Base-by-base conservation (phyloP, 2,329 filamentous ascomycete species). In the Incumbomyces delicatus region DNA sequence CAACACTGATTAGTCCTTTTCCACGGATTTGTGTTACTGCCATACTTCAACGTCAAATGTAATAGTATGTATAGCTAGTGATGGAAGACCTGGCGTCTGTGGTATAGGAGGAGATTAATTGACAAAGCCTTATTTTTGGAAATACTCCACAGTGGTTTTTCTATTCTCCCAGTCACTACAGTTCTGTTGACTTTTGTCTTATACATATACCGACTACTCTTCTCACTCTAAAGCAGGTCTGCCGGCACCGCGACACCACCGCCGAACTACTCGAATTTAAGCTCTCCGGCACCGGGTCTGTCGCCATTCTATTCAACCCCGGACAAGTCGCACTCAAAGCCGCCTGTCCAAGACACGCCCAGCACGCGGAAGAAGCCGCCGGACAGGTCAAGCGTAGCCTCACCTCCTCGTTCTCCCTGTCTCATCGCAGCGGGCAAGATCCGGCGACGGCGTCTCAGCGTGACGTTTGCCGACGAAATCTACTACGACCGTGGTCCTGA, bases 151-250 rank as follows among this genome's bases (percentile, higher is more conserved):
- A 27, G 5, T 27, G n/a, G n/a, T 14, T 22, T 12, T 43, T 34
- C 14, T n/a, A n/a, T n/a, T n/a, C 10, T 20, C 22, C 20, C 41
- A 6, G 17, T 36, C 36, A 3, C n/a, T n/a, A 20, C 8, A 12
- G 14, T 27, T 35, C 36, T 13, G n/a, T 33, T 44, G 41, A 44
- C 33, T 44, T 36, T 6, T n/a, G n/a, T n/a, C n/a, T 37, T 31
- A 20, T 44, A 44, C 33, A 35, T 36, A 20, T 44, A 36, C 33
- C 41, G 31, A 36, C 41, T 44, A 18, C 41, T 36, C 16, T 33
- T 35, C 33, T 44, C 41, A 44, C 33, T 44, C n/a, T n/a, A 44
- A n/a, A 44, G 41, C 41, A 44, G 41, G 41, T 22, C n/a, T 13
- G 18, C 36, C 6, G 18, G 14, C 36, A 17, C 13, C 14, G 36